A percentile compares a stretch with the other conserved stretches of the same genome.
Evolutionary conservation across 805 yeast genomes (phyloP).

Genomic region (Ascoidea rubescens): DNA sequence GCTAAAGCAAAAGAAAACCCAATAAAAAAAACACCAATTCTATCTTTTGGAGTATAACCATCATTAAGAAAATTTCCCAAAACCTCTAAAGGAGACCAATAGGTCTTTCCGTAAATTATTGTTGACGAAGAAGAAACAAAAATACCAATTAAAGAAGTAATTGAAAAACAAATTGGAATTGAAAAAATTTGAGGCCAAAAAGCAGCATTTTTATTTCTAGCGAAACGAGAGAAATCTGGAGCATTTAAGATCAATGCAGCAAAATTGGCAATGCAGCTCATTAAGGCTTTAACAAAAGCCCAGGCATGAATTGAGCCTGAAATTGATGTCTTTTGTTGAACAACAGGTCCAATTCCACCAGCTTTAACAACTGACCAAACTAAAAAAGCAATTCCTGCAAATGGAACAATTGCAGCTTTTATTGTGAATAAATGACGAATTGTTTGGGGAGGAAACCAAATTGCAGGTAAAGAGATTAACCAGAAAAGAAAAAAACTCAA

Average conservation of each 20-base stretch:
- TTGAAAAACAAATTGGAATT: slow-evolving; percentile 64
- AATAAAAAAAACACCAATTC: slow-evolving; percentile 73
- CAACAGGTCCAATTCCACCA: slow-evolving; percentile 63
- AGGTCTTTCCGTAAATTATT: slow-evolving; percentile 48
- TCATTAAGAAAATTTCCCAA: slow-evolving; percentile 46
- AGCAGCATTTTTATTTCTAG: slow-evolving; percentile 39
- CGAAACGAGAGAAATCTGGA: slow-evolving; percentile 81
- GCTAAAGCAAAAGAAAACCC: slow-evolving; percentile 59
- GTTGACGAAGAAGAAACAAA: slow-evolving; percentile 72
- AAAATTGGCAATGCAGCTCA: slow-evolving; percentile 76
- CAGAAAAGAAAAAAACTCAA: slow-evolving; percentile 73
- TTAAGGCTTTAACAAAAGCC: slow-evolving; percentile 67
- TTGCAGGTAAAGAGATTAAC: slow-evolving; percentile 64
- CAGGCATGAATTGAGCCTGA: slow-evolving; percentile 56
- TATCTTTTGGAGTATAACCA: slow-evolving; percentile 34
- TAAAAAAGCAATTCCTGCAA: slow-evolving; percentile 72
- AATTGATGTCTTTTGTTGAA: slow-evolving; percentile 38
- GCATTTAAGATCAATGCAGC: slow-evolving; percentile 82
- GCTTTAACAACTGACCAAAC: slow-evolving; percentile 78
- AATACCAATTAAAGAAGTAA: slow-evolving; percentile 77
- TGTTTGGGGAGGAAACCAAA: slow-evolving; percentile 71
- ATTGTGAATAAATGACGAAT: slow-evolving; percentile 75
- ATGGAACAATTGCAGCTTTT: slow-evolving; percentile 66
- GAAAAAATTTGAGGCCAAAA: slow-evolving; percentile 47
- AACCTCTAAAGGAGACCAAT: slow-evolving; percentile 80